These are phyloP conservation scores for Canna indica DNA, from an alignment of 176 grass and related monocot species.

Conservation along the genomic window DNA sequence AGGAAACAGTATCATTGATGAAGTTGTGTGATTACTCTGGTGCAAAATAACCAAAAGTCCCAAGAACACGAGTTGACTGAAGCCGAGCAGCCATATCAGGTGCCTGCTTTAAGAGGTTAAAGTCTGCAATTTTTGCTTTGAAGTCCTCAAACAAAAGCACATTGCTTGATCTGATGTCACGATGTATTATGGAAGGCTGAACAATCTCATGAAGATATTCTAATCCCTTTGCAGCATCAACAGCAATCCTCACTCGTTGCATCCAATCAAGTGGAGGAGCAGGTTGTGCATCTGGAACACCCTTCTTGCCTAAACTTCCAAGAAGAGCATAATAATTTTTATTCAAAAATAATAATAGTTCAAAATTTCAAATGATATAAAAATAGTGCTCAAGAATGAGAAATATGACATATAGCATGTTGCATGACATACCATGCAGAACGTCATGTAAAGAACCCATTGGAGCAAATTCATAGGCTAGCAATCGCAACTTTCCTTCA, in stretches of 20 bases:
- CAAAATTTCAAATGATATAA: background rate
- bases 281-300: constrained; percentile 79
- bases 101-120: constrained; percentile 88
- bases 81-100: constrained; percentile 86
- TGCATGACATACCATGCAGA: constrained; percentile 59
- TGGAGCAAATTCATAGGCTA: constrained; percentile 80
- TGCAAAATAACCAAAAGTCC: constrained; percentile 90
- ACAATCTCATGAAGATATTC: constrained; percentile 89
- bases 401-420: background rate
- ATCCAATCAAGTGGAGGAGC: constrained; percentile 82
- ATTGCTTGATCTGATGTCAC: constrained; percentile 86
- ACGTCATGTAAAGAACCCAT: constrained; percentile 90
- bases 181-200: constrained; percentile 67
- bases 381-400: background rate
- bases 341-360: background rate
- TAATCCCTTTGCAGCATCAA: constrained; percentile 76
- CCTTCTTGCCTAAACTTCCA: constrained; percentile 58
- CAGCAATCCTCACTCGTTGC: constrained; percentile 68
- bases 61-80: constrained; percentile 85
- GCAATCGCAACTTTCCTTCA: constrained; percentile 61
- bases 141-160: constrained; percentile 89
- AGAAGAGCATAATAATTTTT: background rate
- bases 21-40: constrained; percentile 58
- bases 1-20: background rate
- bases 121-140: constrained; percentile 80